These are phyloP conservation scores for Arthrobotrys musiformis DNA, from an alignment of 2,329 filamentous ascomycete genomes.

Conservation along the genomic window DNA sequence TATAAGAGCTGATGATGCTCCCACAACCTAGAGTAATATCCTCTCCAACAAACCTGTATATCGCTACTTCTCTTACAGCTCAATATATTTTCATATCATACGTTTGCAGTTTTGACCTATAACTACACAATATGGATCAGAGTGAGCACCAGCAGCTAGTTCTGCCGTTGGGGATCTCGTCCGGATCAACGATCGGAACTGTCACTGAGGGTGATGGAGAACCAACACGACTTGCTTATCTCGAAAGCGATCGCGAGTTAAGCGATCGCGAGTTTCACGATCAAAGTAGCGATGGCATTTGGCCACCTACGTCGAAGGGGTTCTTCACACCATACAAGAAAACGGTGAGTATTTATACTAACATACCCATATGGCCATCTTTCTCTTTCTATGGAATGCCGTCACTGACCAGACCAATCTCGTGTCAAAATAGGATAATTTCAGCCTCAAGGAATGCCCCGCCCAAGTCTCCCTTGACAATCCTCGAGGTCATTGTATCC, in stretches of 20 bases:
- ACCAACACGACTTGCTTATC: background rate
- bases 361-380: background rate
- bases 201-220: background rate
- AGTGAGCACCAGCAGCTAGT: background rate
- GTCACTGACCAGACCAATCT: background rate
- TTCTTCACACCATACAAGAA: background rate
- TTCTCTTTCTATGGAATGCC: background rate
- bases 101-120: background rate
- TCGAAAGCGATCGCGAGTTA: no score
- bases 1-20: background rate
- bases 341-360: background rate
- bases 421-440: background rate
- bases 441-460: background rate
- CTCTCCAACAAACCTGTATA: background rate
- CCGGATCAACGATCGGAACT: background rate
- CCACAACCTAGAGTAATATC: background rate
- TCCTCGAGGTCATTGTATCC: background rate
- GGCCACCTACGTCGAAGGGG: background rate
- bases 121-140: background rate
- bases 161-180: background rate
- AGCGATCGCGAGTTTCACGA: background rate
- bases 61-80: background rate
- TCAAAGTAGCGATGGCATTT: background rate
- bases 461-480: background rate
- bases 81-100: background rate